phyloP scores from a whole-genome alignment of 805 yeast species.

The Cyberlindnera japonica region DNA sequence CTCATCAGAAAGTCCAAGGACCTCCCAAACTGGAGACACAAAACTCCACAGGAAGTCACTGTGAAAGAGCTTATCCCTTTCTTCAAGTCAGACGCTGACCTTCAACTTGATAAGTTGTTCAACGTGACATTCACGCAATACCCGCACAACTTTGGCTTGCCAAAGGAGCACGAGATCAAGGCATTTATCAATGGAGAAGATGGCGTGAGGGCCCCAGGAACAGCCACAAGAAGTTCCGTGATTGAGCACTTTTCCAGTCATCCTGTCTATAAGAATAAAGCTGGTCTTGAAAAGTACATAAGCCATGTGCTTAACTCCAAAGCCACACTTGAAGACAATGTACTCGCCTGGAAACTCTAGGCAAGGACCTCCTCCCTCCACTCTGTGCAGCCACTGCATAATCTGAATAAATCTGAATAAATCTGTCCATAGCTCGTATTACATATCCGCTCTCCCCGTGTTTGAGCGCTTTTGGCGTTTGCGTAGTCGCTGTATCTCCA shows the following conservation, averaged over 20 bases:
- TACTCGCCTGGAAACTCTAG: conserved; percentile 22
- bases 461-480: too few species aligned
- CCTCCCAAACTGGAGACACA: conserved; percentile 48
- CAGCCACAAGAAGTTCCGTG: conserved; percentile 60
- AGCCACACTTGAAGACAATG: conserved; percentile 10
- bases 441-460: too few species aligned
- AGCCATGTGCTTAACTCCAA: conserved; percentile 46
- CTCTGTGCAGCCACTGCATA: too few species aligned
- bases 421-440: not conserved
- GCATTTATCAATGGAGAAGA: conserved; percentile 67
- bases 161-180: conserved; percentile 62
- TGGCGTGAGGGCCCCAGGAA: conserved; percentile 29
- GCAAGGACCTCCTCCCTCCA: too few species aligned
- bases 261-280: conserved; percentile 41
- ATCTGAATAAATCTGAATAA: too few species aligned
- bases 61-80: conserved; percentile 30
- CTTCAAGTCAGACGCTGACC: conserved; percentile 29
- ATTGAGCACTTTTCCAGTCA: conserved; percentile 53
- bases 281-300: conserved; percentile 61
- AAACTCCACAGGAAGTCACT: conserved; percentile 35
- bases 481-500: too few species aligned
- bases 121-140: conserved; percentile 41
- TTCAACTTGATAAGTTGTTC: conserved; percentile 28
- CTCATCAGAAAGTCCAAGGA: conserved; percentile 57
- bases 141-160: conserved; percentile 67